phyloP scores from a whole-genome alignment of 2,329 filamentous ascomycete species.

The Sporothrix schenckii region DNA sequence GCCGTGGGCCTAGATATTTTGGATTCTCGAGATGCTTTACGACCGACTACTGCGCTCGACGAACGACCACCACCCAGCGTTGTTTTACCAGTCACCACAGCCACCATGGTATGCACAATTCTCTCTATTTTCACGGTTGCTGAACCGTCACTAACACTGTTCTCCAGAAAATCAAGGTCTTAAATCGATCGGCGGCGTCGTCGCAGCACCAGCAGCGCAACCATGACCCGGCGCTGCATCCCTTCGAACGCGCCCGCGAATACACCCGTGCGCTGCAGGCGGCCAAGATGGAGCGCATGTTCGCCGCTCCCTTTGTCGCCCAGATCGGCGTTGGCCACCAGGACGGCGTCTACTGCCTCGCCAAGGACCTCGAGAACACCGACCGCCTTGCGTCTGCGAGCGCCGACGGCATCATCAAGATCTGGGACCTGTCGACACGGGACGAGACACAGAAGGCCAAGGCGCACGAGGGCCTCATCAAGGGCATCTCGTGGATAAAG shows the following conservation, averaged over 20 bases:
- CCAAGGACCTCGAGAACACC: conserved; percentile 75
- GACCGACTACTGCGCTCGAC: not conserved
- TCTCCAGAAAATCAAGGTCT: conserved; percentile 36
- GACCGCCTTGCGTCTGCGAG: conserved; percentile 79
- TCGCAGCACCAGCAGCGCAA: conserved; percentile 37
- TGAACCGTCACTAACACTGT: not conserved
- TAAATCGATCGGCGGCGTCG: conserved; percentile 34
- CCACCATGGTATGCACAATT: not conserved
- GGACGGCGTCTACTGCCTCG: conserved; percentile 82
- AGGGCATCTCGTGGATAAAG: conserved; percentile 70
- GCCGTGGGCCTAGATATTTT: conserved; percentile 6
- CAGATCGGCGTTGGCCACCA: conserved; percentile 90
- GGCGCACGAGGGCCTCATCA: conserved; percentile 66
- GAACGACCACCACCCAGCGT: not conserved
- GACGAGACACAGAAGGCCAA: conserved; percentile 73
- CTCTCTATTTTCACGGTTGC: not conserved
- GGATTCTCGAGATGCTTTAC: not conserved
- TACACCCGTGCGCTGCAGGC: conserved; percentile 73
- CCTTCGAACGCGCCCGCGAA: conserved; percentile 87
- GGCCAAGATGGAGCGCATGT: conserved; percentile 92
- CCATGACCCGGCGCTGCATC: conserved; percentile 77
- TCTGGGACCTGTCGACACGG: conserved; percentile 61
- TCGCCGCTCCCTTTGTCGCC: conserved; percentile 68
- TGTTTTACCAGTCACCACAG: not conserved
- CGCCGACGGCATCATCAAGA: conserved; percentile 91